These are phyloP conservation scores for Erucastrum elatum DNA, from an alignment of 345 rosid species.

Conservation along the genomic window DNA sequence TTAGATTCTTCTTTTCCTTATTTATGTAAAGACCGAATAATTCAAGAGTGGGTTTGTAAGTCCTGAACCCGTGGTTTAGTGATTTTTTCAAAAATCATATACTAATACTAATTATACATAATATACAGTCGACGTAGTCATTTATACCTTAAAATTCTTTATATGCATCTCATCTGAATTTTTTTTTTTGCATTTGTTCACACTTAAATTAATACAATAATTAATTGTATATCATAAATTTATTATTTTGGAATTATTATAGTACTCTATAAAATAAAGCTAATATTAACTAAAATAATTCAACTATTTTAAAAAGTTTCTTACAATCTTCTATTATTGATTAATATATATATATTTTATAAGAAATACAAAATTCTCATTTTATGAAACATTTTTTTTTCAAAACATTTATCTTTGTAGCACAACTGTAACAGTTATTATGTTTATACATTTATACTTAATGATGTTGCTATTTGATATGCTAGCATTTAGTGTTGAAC, in stretches of 20 bases:
- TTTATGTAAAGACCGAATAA: slow-evolving; percentile 19
- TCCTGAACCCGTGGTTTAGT: slow-evolving; percentile 13
- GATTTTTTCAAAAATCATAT: background rate
- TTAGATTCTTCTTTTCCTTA: background rate
- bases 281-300: too few species aligned
- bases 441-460: background rate
- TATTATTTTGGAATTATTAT: too few species aligned
- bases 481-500: background rate
- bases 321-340: background rate
- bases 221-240: too few species aligned
- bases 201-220: background rate
- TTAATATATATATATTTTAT: too few species aligned
- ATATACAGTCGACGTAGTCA: background rate
- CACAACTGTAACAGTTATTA: background rate
- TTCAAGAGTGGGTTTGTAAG: slow-evolving; percentile 22
- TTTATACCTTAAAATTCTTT: background rate
- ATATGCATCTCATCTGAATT: background rate
- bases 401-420: background rate
- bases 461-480: background rate
- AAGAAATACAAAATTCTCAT: too few species aligned
- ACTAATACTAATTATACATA: background rate
- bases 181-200: background rate
- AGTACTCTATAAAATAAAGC: too few species aligned
- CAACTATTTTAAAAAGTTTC: background rate
- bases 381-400: background rate